phyloP scores from a whole-genome alignment of 345 rosid species.

The Streptanthus diversifolius region DNA sequence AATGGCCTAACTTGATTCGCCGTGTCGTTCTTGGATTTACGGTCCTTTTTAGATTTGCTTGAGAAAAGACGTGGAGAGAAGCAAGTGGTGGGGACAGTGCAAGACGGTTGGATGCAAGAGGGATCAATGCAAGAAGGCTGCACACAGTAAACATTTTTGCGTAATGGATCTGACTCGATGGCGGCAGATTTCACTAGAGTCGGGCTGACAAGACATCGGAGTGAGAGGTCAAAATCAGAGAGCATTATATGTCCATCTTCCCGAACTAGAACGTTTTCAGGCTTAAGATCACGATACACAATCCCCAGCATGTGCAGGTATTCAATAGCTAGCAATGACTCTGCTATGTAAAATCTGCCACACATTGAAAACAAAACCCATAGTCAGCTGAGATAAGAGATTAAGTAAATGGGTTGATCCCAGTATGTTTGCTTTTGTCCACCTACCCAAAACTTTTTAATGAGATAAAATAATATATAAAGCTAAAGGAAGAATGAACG shows the following conservation, averaged over 20 bases:
- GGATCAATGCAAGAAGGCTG: constrained; percentile 87
- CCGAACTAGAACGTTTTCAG: constrained; percentile 71
- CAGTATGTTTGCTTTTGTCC: neutral
- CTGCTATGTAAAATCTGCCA: constrained; percentile 72
- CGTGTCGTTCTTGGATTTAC: constrained; percentile 63
- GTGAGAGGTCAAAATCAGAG: constrained; percentile 78
- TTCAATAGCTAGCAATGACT: constrained; percentile 64
- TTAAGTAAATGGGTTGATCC: neutral
- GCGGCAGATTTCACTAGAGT: constrained; percentile 64
- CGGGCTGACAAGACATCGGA: constrained; percentile 79
- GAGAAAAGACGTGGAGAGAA: constrained; percentile 83
- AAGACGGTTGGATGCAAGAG: constrained; percentile 81
- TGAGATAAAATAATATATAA: neutral
- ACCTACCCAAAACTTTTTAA: neutral
- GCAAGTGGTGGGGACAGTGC: constrained; percentile 80
- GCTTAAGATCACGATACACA: constrained; percentile 76
- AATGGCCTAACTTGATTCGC: constrained; percentile 76
- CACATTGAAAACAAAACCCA: neutral
- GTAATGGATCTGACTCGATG: constrained; percentile 58
- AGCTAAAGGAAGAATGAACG: neutral
- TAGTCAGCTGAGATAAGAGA: neutral
- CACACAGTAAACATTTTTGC: constrained; percentile 68
- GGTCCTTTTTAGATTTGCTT: constrained; percentile 74
- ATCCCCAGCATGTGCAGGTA: constrained; percentile 80
- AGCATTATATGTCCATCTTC: constrained; percentile 84